Evolutionary conservation across 768 basidiomycete genomes (phyloP), one percentile per base, ranked within the genome.

Genomic region (Tremella fuciformis): DNA sequence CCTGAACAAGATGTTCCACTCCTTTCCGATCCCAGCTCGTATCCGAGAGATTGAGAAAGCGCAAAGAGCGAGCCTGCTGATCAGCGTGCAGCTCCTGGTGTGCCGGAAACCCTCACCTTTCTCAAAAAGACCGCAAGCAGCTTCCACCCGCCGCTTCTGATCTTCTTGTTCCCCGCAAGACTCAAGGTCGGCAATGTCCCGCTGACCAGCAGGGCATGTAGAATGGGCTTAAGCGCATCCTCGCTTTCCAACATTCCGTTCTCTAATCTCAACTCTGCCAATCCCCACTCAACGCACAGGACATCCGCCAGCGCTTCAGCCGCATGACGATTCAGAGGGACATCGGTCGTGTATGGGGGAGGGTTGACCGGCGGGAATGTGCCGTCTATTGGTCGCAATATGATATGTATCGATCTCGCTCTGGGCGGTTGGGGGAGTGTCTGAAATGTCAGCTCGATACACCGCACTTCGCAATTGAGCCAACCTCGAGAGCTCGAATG

Each of bases 201-300:
- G 15, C 88, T 87, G 52, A 96, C 89, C 54, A 97, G 83, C 0
- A 98, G 82, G 0, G 92, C 85, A 71, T 97, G 93, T 1, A 98
- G 79, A 9, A 98, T 85, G 1, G 88, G 88, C 79, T 96, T 97
- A 50, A 98, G 76, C 46, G 84, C 67, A 42, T 71, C 91, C 58
- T 82, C 81, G 52, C 91, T 88, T 63, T 92, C 90, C 19, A 98
- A 76, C 65, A 92, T 85, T 68, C 92, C 97, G 73, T 88, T 88
- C 41, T 89, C 84, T 55, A 96, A 82, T 0, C 88, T 85, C 19
- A 94, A 80, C 68, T 91, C 93, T 24, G 87, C 81, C 18, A 96
- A 79, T 0, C 92, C 93, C 88, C 92, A 97, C 76, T 97, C 91
- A 57, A 96, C 86, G 8, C 85, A 84, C 63, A 98, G 85, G 13